Conservation (phyloP, 2,329 filamentous ascomycete genomes). For the Eurotiales sp. region DNA sequence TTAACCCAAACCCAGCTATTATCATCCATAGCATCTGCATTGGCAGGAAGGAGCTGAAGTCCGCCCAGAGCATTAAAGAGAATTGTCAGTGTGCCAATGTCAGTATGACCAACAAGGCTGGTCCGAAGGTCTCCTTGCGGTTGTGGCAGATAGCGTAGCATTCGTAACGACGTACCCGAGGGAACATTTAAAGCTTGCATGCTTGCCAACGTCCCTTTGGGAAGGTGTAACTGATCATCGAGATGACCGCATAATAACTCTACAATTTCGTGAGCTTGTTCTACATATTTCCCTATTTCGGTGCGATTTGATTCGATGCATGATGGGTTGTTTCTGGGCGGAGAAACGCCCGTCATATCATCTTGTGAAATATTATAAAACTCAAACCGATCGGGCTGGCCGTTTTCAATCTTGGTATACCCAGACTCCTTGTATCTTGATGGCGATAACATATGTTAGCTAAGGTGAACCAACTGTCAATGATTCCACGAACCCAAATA, state of each 20-base stretch:
- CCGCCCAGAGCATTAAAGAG: conserved; percentile 8
- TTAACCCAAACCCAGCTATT: conserved; percentile 3
- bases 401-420: conserved; percentile 6
- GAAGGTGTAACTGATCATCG: background rate
- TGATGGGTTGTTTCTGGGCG: background rate
- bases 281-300: background rate
- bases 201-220: background rate
- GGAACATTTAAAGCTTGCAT: background rate
- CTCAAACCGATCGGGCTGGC: conserved; percentile 1
- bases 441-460: background rate
- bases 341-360: conserved; percentile 4
- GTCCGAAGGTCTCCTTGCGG: conserved; percentile 1
- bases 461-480: background rate
- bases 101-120: conserved; percentile 8
- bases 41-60: conserved; percentile 3
- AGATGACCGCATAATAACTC: background rate
- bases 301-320: background rate
- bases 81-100: conserved; percentile 8
- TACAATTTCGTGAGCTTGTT: background rate
- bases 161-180: background rate
- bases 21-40: conserved; percentile 4
- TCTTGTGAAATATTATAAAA: conserved; percentile 9
- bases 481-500: background rate
- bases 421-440: conserved; percentile 4
- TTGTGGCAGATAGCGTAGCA: conserved; percentile 6